Conservation (phyloP, 306 rosid species). For the Mimosa pudica region DNA sequence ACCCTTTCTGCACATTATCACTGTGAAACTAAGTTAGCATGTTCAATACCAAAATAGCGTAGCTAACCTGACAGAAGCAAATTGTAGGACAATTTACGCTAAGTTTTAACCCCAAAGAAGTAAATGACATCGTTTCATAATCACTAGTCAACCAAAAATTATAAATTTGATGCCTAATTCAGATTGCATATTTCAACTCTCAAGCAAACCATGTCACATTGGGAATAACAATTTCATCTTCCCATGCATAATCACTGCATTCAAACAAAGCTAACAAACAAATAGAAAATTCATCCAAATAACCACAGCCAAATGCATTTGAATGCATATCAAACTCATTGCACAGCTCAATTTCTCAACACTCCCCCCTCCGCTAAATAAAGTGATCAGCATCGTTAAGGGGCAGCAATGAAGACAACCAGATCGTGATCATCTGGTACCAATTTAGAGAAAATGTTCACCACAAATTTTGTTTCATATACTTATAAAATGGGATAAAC, state of each 20-base stretch:
- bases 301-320: background rate
- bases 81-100: background rate
- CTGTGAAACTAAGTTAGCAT: conserved; percentile 50
- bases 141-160: background rate
- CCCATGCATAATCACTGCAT: background rate
- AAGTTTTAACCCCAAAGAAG: background rate
- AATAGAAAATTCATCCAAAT: background rate
- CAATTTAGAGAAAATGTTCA: background rate
- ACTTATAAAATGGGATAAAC: background rate
- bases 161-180: background rate
- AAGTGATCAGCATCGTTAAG: background rate
- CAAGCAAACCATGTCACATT: background rate
- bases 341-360: background rate
- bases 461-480: background rate
- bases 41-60: background rate
- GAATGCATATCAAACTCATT: background rate
- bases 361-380: too few relatives aligned
- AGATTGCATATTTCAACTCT: background rate
- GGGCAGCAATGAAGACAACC: background rate
- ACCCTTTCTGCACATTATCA: conserved; percentile 66
- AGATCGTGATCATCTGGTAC: background rate
- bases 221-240: conserved; percentile 1
- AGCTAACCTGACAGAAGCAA: background rate
- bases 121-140: background rate
- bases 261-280: background rate